These are phyloP conservation scores for Hevea brasiliensis DNA, from an alignment of 345 rosid species.

Conservation along the genomic window DNA sequence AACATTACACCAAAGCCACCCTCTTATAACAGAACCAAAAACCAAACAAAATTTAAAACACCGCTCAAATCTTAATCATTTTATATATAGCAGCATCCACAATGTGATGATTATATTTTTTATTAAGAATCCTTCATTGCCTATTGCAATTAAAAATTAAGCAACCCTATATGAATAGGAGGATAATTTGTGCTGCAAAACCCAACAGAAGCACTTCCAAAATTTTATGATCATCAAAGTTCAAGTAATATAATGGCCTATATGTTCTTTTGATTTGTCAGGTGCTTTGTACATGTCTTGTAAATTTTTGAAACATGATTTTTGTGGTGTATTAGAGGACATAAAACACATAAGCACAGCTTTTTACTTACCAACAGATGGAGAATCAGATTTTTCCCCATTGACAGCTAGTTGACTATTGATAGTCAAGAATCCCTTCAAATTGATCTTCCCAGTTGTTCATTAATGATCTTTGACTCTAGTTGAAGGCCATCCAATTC, in stretches of 20 bases:
- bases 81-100: background rate
- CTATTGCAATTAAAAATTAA: background rate
- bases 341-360: background rate
- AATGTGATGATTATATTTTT: background rate
- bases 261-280: background rate
- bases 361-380: conserved; percentile 61
- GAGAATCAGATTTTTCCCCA: conserved; percentile 78
- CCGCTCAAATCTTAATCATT: background rate
- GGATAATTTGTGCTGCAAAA: background rate
- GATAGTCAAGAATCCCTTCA: conserved; percentile 85
- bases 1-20: no score
- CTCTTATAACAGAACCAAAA: no score
- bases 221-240: background rate
- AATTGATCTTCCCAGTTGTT: conserved; percentile 80
- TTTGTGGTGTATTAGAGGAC: background rate
- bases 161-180: background rate
- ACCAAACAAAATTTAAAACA: background rate
- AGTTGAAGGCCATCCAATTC: conserved; percentile 90
- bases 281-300: background rate
- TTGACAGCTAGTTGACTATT: conserved; percentile 98
- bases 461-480: conserved; percentile 89
- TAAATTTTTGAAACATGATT: background rate
- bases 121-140: background rate
- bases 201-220: background rate
- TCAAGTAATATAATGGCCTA: background rate